phyloP scores from a whole-genome alignment of 352 stramenopile genomes.

The Globisporangium parvum region DNA sequence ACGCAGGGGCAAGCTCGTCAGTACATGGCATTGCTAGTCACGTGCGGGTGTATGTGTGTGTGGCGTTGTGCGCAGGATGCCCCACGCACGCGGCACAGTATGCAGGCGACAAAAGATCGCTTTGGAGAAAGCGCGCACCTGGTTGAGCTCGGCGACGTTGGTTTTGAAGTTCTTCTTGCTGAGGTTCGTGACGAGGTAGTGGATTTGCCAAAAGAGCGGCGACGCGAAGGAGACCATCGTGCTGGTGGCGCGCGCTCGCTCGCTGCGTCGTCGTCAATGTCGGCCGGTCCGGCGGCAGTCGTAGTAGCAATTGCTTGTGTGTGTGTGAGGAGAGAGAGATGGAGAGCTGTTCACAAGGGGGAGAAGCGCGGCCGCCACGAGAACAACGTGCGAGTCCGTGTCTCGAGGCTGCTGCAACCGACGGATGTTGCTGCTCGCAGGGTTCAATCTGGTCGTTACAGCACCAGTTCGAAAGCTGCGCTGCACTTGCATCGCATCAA shows the following conservation, averaged over 20 bases:
- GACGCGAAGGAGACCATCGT: conserved; percentile 86
- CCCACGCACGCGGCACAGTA: too few species aligned
- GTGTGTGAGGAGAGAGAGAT: too few species aligned
- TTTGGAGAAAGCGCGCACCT: conserved; percentile 60
- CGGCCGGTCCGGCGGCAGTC: not conserved
- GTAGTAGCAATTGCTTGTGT: too few species aligned
- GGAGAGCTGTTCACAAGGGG: too few species aligned
- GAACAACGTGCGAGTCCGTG: not conserved
- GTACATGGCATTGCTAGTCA: not conserved
- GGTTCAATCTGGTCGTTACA: not conserved
- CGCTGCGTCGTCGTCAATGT: conserved; percentile 13
- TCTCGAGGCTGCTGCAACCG: not conserved
- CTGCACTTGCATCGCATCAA: too few species aligned
- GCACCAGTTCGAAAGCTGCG: not conserved
- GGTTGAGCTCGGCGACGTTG: conserved; percentile 89
- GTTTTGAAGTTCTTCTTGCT: conserved; percentile 94
- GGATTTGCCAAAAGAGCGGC: conserved; percentile 92
- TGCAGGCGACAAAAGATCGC: too few species aligned
- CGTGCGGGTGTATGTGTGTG: too few species aligned
- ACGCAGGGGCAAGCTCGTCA: not conserved
- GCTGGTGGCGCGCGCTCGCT: conserved; percentile 3
- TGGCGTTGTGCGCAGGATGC: too few species aligned
- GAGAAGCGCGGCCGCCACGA: too few species aligned
- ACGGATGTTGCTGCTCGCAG: not conserved
- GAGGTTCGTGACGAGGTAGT: conserved; percentile 90